Percentiles rank a stretch among this genome's conserved stretches.
phyloP scores from a whole-genome alignment of 2,329 filamentous ascomycete genomes.

The Botrytis porri region DNA sequence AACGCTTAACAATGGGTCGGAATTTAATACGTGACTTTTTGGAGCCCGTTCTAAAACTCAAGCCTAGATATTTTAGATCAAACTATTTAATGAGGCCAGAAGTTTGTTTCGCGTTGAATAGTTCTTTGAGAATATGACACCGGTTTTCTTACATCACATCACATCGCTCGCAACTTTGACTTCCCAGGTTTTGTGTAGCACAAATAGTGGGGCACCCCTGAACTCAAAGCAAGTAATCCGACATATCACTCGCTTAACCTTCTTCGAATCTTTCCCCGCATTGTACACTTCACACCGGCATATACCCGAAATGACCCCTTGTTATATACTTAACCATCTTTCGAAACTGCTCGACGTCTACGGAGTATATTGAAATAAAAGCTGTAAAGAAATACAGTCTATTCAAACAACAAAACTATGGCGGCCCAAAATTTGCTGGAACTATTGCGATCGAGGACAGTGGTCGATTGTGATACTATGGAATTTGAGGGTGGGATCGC shows the following conservation, averaged over 20 bases:
- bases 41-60: background rate
- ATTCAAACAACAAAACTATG: slow-evolving; percentile 1
- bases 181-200: background rate
- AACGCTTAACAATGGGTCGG: background rate
- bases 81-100: background rate
- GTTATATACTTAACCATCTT: background rate
- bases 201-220: background rate
- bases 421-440: slow-evolving; percentile 41
- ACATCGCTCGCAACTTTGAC: background rate
- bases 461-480: slow-evolving; percentile 52
- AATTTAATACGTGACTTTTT: background rate
- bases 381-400: background rate
- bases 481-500: slow-evolving; percentile 44
- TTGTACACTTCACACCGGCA: slow-evolving; percentile 6
- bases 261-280: background rate
- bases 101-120: background rate
- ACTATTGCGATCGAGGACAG: slow-evolving; percentile 43
- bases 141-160: background rate
- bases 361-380: background rate
- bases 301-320: background rate
- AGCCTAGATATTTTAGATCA: background rate
- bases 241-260: background rate
- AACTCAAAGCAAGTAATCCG: slow-evolving; percentile 1
- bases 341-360: background rate
- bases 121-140: background rate